Evolutionary conservation across 192 early-diverging fungal species (phyloP).

Genomic region (Coemansia sp.): DNA sequence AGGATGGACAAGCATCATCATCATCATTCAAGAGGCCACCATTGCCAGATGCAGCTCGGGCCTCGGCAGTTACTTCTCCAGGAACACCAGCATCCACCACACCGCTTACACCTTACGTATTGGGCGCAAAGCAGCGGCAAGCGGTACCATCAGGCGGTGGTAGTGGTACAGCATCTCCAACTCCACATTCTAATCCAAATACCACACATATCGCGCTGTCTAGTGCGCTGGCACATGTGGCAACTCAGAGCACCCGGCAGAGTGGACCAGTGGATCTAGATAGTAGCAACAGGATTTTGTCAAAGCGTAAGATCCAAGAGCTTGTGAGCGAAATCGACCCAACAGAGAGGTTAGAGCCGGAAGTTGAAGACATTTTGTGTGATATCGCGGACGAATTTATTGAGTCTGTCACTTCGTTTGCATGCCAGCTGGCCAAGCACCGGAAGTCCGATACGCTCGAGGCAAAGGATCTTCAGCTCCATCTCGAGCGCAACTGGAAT

Average conservation of each 20-base stretch:
- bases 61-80: conserved; percentile 8
- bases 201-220: conserved; percentile 40
- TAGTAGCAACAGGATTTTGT: conserved; percentile 56
- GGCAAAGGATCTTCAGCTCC: conserved; percentile 84
- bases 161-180: conserved; percentile 15
- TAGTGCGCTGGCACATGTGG: conserved; percentile 48
- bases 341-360: conserved; percentile 71
- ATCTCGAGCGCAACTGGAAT: conserved; percentile 88
- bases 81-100: conserved; percentile 17
- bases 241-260: conserved; percentile 46
- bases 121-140: conserved; percentile 18
- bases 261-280: conserved; percentile 42
- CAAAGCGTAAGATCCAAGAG: conserved; percentile 81
- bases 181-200: conserved; percentile 20
- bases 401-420: conserved; percentile 77
- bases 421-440: conserved; percentile 81
- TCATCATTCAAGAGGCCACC: not conserved
- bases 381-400: conserved; percentile 88
- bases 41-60: not conserved
- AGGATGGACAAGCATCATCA: conserved; percentile 2
- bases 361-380: conserved; percentile 82
- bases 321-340: conserved; percentile 83
- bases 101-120: conserved; percentile 29
- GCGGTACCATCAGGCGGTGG: not conserved
- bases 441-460: conserved; percentile 73